These are phyloP conservation scores for Artemisia annua DNA, from an alignment of 129 eudicot species.

Conservation along the genomic window DNA sequence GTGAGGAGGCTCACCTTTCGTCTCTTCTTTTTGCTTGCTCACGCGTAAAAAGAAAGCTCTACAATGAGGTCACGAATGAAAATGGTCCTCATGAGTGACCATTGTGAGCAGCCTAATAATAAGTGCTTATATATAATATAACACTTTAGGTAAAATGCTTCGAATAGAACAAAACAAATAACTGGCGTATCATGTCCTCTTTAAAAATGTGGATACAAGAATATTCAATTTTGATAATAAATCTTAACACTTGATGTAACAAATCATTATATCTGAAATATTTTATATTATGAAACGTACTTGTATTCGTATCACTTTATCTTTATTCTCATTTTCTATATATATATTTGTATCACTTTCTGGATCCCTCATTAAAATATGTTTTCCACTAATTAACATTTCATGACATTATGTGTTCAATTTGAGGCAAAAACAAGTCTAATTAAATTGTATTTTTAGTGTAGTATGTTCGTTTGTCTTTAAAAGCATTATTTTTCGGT, in stretches of 20 bases:
- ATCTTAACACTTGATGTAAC: background rate
- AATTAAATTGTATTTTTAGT: too few species aligned
- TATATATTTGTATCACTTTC: background rate
- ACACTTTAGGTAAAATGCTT: background rate
- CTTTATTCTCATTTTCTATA: too few species aligned
- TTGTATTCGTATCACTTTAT: background rate
- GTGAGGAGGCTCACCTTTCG: too few species aligned
- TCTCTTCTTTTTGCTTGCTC: too few species aligned
- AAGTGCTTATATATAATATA: background rate
- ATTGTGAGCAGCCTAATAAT: background rate
- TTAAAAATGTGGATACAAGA: slow-evolving; percentile 5
- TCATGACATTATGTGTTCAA: background rate
- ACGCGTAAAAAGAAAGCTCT: too few species aligned
- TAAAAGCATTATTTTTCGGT: background rate
- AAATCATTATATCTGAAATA: too few species aligned
- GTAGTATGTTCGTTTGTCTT: too few species aligned
- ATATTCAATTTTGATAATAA: slow-evolving; percentile 8
- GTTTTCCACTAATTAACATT: too few species aligned
- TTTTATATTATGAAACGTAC: background rate
- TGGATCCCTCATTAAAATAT: slow-evolving; percentile 1
- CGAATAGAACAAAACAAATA: background rate
- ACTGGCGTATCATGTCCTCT: slow-evolving; percentile 10
- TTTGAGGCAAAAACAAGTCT: too few species aligned
- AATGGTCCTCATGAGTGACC: too few species aligned
- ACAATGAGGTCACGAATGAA: too few species aligned